Evolutionary conservation across 352 stramenopile genomes (phyloP), one percentile per base, ranked within the genome.

Genomic region (Phytopythium litorale): DNA sequence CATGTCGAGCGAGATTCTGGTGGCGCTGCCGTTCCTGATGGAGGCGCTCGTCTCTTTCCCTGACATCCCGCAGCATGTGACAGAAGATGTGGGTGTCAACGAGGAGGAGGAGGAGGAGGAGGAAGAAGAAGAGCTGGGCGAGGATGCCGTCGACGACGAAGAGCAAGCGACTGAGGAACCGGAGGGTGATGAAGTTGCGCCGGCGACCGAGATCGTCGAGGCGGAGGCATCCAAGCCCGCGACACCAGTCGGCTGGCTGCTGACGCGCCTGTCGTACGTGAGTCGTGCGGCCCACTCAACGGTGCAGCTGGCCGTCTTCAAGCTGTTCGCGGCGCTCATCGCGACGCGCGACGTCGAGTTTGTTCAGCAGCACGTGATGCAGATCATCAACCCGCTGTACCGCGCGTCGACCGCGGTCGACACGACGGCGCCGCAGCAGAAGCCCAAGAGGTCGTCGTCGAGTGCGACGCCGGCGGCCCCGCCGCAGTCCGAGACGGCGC

Each of bases 341-440:
- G 74, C 87, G 48, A 71, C 67, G 55, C 79, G 88, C 57, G 69
- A 84, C 37, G 57, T 68, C 30, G 72, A 57, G 19, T 84, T 87
- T 35, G 71, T 84, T 1, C 54, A 78, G 57, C 71, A 64, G 53
- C 92, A 84, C 64, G 66, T 96, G 32, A 68, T 94, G 58, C 84
- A 92, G 57, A 78, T 97, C 45, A 75, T 97, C 52, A 95, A 94
- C 61, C 85, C 89, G 54, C 71, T 97, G 45, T 94, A 85, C 60
- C 85, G 85, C 42, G 70, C 76, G 4, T 75, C 82, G n/a, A 83
- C 67, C 52, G 77, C 78, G 48, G 60, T 81, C 12, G 77, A 84
- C 11, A 75, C 88, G 51, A 66, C 86, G 35, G 70, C 83, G 57
- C 63, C 58, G 60, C 64, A 64, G 57, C 25, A 37, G 53, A 71